phyloP scores from a whole-genome alignment of 1,284 basidiomycete genomes.

The Trametes hirsuta region DNA sequence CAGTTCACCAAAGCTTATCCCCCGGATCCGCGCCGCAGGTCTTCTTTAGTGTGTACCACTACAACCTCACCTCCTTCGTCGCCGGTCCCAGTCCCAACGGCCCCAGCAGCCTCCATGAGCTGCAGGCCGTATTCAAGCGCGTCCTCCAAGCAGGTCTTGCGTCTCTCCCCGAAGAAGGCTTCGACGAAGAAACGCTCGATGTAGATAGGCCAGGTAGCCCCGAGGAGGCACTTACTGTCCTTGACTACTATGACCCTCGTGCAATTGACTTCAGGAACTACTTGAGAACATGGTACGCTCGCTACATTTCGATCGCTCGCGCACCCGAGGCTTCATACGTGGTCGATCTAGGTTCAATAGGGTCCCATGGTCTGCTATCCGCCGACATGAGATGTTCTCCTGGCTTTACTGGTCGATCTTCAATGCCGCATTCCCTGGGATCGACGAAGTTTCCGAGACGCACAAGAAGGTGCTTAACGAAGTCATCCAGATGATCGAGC shows the following conservation, averaged over 20 bases:
- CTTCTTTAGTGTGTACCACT: constrained; percentile 78
- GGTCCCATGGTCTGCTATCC: constrained; percentile 75
- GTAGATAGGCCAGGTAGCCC: constrained; percentile 61
- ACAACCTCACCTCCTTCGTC: constrained; percentile 56
- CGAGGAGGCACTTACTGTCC: constrained; percentile 56
- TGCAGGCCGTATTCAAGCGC: constrained; percentile 61
- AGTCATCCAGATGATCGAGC: constrained; percentile 67
- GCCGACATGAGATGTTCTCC: constrained; percentile 62
- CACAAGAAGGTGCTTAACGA: constrained; percentile 59
- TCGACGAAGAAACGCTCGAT: constrained; percentile 59
- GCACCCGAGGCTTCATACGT: not conserved
- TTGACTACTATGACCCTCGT: constrained; percentile 68
- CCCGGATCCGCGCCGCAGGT: constrained; percentile 47
- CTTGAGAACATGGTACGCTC: constrained; percentile 59
- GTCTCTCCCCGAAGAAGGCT: constrained; percentile 51
- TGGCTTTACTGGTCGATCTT: constrained; percentile 91
- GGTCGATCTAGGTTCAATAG: constrained; percentile 66
- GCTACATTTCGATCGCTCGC: not conserved
- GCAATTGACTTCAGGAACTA: constrained; percentile 77
- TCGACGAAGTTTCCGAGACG: constrained; percentile 48
- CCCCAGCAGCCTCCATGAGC: constrained; percentile 53
- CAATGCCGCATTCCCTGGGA: constrained; percentile 59
- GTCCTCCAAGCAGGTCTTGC: constrained; percentile 69
- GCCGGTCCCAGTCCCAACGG: constrained; percentile 52
- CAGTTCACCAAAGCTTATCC: constrained; percentile 4